Evolutionary conservation across 371 early-diverging fungal species (phyloP), one percentile per base, ranked within the genome.

Genomic region (Amoeboaphelidium protococcarum): DNA sequence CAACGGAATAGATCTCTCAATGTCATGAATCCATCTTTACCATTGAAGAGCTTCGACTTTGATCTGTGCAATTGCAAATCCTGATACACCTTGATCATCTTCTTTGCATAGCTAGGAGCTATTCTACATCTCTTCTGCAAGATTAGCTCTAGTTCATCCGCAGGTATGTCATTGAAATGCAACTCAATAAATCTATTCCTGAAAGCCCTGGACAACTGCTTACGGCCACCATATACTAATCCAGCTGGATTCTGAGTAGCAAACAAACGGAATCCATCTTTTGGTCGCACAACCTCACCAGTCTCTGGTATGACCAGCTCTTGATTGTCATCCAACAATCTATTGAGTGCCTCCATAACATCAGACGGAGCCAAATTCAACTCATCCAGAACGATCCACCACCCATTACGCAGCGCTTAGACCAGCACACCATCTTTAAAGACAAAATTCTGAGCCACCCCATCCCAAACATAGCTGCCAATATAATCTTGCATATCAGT

Each of bases 361-460:
- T 99, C 99, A 22, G 83, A 80, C 0, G 97, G 97, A 2, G 99
- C 99, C 59, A 99, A 68, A 63, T 99, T 99, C 41, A 99, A 74
- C 65, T 99, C 99, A 63, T 99, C 99, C 40, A 99, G 68, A 4
- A 99, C 92, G 51, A 99, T 76, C 99, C 99, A 99, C 57, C 92
- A 76, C 13, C 99, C 99, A 43, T 91, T 76, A 26, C 83, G 68
- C 53, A 99, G 68, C 0, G 99, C 98, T 59, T 82, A 72, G 1
- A 98, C 86, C 25, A 99, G 67, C 1, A 88, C 76, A 54, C 99
- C 99, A 63, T 96, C 89, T 56, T 81, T 80, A 68, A 97, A 99
- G 24, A 80, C 82, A 19, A 91, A 68, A n/a, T n/a, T n/a, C 48
- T 73, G 68, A 2, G 91, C 90, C 41, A 79, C 73, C 0, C 62